Evolutionary conservation across 2,329 filamentous ascomycete genomes (phyloP), one percentile per base, ranked within the genome.

Genomic region (Verticillium zaregamsianum): DNA sequence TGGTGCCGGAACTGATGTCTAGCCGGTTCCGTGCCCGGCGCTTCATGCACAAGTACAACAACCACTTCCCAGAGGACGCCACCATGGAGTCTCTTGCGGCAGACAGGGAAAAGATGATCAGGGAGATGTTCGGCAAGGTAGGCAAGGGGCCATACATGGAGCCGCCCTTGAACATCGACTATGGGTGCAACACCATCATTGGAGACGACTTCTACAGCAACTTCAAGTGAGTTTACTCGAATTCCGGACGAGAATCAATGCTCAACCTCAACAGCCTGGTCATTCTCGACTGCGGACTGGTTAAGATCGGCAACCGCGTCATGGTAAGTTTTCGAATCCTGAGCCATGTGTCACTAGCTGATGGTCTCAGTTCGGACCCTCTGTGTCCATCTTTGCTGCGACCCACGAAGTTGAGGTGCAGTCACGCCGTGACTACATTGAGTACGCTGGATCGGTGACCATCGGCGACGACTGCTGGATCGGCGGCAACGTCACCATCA

Each of bases 261-360:
- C 45, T 52, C 20, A 31, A 17, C 1, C 23, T 12, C 31, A 17
- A n/a, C 39, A 81, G 79, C 63, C 70, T 82, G 61, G 85, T 86
- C 2, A 88, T 93, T 63, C 77, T 93, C 15, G 91, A 94, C 71
- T 92, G 87, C n/a, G 90, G 86, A 66, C 77, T 86, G 2, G 87
- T 93, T 49, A 78, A 73, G 4, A 89, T 93, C 56, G 91, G 91
- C 0, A 82, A 88, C 31, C 83, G 90, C 32, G 90, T 90, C 2
- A 76, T 91, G 66, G 45, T 52, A 52, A 23, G 20, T 93, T 63
- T 77, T 93, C 15, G 91, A 94, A 71, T 91, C 87, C 20, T 90
- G 86, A 66, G 77, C 86, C 2, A 87, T 7, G 93, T 49, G 78
- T 73, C 4, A 89, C 93, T 57, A 90, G 91, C 0, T 82, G 88